These are phyloP conservation scores for Phytophthora lateralis DNA, from an alignment of 352 stramenopile species.

Conservation along the genomic window DNA sequence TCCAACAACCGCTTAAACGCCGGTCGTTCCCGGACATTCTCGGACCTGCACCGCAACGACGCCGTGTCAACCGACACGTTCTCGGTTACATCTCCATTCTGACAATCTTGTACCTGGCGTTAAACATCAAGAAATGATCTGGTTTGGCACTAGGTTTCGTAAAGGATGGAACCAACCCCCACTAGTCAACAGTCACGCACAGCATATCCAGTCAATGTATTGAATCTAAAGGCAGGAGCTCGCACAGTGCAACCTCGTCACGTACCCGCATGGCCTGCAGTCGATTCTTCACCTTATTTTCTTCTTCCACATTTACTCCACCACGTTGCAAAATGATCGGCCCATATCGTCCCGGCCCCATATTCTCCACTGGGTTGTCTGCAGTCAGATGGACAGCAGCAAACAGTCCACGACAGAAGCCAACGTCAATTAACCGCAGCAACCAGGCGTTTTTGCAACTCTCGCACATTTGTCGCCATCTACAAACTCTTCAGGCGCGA, in stretches of 20 bases:
- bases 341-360: constrained; percentile 71
- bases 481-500: constrained; percentile 53
- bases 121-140: constrained; percentile 90
- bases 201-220: neutral
- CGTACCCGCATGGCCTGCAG: constrained; percentile 74
- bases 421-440: constrained; percentile 4
- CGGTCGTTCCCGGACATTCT: constrained; percentile 70
- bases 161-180: constrained; percentile 83
- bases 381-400: neutral
- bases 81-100: neutral
- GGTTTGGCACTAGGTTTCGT: constrained; percentile 75
- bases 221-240: neutral
- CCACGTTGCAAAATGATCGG: constrained; percentile 50
- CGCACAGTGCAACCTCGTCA: constrained; percentile 7
- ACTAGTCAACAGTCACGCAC: constrained; percentile 40
- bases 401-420: constrained; percentile 2
- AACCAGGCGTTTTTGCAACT: neutral
- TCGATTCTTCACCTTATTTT: constrained; percentile 24
- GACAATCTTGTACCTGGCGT: constrained; percentile 56
- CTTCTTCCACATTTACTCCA: constrained; percentile 9
- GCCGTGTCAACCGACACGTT: neutral
- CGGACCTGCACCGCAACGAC: constrained; percentile 46
- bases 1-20: constrained; percentile 79
- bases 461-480: constrained; percentile 77
- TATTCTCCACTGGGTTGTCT: constrained; percentile 83